Base-by-base conservation (phyloP, 768 basidiomycete species). In the Clavulina sp. region DNA sequence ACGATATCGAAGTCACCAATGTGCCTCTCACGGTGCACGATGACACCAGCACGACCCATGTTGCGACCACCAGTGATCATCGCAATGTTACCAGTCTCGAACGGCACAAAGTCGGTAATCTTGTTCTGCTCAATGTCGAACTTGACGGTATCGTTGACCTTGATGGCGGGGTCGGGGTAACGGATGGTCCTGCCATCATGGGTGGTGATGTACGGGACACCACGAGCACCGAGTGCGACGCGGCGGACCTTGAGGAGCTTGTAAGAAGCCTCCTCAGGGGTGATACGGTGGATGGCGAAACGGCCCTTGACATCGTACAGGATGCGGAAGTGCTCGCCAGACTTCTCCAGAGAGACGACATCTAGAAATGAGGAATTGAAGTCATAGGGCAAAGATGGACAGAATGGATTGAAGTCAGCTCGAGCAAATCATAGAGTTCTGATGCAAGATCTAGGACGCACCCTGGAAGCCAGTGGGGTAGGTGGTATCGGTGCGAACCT, bases 171-270 rank as follows among this genome's bases (percentile, higher is more conserved):
- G 69, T 99, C 95, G 60, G 95, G 93, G 73, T 96, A 99, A 57
- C 95, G 92, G 73, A 99, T 97, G 58, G 95, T 99, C 66, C 95
- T 89, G 50, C 95, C 95, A 63, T 99, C 95, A 73, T 99, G 95
- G 59, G 93, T 96, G 69, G 96, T 87, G 60, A 99, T 74, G 74
- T 92, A 81, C 51, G 95, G 95, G 47, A 99, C 91, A 60, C 91
- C 91, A 65, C 86, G 84, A 59, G 78, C 74, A 55, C 95, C 95
- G 59, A 97, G 71, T 57, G 89, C 88, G 38, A 93, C 84, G 60
- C 79, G 82, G 66, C 79, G 78, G 61, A 99, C 95, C 66, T 91
- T 89, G 65, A 86, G 75, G 63, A 99, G 87, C 70, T 96, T 96
- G 80, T 89, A 96, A 61, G 74, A 72, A 47, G 93, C 89, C 69